Evolutionary conservation across 495 filamentous ascomycete genomes (phyloP).

Genomic region (Tuber brumale): DNA sequence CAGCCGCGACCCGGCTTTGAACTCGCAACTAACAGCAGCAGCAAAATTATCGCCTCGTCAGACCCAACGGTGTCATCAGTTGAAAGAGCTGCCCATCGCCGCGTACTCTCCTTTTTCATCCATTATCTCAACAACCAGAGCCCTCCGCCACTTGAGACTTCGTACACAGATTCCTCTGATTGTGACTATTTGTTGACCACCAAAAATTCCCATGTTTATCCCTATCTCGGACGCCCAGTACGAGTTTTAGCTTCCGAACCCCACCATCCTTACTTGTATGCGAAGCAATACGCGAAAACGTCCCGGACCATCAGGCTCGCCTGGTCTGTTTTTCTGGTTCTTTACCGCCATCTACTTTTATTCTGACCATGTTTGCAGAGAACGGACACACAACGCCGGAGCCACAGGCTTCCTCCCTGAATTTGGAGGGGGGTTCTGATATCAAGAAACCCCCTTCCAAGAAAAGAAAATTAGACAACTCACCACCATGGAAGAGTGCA

Average conservation of each 20-base stretch:
- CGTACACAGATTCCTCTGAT: conserved; percentile 18
- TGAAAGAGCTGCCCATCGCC: conserved; percentile 22
- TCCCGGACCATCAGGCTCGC: conserved; percentile 37
- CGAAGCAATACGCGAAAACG: conserved; percentile 40
- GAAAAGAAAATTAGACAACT: conserved; percentile 59
- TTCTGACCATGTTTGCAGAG: conserved; percentile 17
- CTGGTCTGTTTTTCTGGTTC: conserved; percentile 16
- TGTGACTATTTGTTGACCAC: conserved; percentile 27
- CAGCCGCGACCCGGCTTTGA: conserved; percentile 7
- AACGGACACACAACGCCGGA: conserved; percentile 31
- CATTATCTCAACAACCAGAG: conserved; percentile 25
- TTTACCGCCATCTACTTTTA: conserved; percentile 15
- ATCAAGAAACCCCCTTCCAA: conserved; percentile 53
- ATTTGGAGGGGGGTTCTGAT: conserved; percentile 23
- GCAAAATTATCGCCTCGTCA: conserved; percentile 31
- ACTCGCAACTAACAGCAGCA: not conserved
- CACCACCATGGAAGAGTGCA: conserved; percentile 91
- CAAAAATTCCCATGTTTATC: conserved; percentile 39
- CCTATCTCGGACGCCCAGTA: conserved; percentile 32
- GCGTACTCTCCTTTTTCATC: conserved; percentile 18
- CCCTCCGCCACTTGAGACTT: conserved; percentile 25
- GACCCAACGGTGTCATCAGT: conserved; percentile 28
- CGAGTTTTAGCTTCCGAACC: conserved; percentile 32
- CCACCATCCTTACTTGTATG: conserved; percentile 31
- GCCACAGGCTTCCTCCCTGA: conserved; percentile 6